phyloP scores from a whole-genome alignment of 352 stramenopile genomes.

The Pythium sukuiense region DNA sequence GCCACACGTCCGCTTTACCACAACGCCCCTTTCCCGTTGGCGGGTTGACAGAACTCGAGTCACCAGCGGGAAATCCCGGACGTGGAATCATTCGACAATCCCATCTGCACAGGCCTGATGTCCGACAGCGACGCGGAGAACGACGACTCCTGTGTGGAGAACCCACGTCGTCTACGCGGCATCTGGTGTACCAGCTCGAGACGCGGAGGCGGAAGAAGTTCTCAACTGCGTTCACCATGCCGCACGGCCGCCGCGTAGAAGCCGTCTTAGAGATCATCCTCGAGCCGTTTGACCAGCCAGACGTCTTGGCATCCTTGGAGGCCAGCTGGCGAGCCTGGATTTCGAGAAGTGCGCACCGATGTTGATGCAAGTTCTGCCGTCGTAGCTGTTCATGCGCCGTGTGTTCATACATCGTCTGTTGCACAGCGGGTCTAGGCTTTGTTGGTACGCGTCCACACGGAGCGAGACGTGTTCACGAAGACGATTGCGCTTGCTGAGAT shows the following conservation, averaged over 20 bases:
- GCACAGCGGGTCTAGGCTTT: too few relatives aligned
- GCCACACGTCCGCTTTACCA: not conserved
- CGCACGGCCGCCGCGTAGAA: not conserved
- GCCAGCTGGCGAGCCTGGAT: not conserved
- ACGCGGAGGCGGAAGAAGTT: not conserved
- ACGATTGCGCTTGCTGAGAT: too few relatives aligned
- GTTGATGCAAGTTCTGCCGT: too few relatives aligned
- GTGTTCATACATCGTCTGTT: too few relatives aligned
- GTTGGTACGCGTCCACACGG: too few relatives aligned
- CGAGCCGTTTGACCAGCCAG: not conserved
- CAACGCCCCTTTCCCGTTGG: not conserved
- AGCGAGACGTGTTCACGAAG: too few relatives aligned
- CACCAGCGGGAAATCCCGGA: too few relatives aligned
- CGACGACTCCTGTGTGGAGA: not conserved
- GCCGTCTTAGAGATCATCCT: not conserved
- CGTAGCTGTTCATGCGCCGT: too few relatives aligned
- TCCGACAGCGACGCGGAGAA: not conserved
- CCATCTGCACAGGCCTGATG: too few relatives aligned
- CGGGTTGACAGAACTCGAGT: too few relatives aligned
- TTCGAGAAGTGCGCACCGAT: too few relatives aligned
- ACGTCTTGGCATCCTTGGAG: not conserved
- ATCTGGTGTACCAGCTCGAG: not conserved
- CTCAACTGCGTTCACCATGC: not conserved
- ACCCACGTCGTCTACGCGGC: not conserved
- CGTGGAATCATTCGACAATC: too few relatives aligned